These are phyloP conservation scores for Candida sakaeoensis DNA, from an alignment of 805 yeast species.

Conservation along the genomic window DNA sequence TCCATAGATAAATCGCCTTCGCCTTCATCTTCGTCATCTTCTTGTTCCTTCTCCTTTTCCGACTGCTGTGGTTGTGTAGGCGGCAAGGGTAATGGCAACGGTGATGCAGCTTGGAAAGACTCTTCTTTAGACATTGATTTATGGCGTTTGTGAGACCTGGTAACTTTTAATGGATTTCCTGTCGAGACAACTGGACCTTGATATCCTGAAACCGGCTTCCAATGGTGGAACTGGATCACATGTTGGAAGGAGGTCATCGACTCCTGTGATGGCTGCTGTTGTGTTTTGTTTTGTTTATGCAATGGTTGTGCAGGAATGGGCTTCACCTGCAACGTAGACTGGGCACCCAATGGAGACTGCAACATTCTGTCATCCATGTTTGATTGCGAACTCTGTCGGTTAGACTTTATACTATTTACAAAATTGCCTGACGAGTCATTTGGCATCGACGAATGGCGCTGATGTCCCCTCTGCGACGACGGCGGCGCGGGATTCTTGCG, in stretches of 20 bases:
- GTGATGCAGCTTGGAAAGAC: not conserved
- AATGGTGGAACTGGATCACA: slow-evolving; percentile 54
- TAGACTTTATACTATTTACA: slow-evolving; percentile 8
- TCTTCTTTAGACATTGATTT: slow-evolving; percentile 18
- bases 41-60: slow-evolving; percentile 6
- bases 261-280: slow-evolving; percentile 36
- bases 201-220: slow-evolving; percentile 41
- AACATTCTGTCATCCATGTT: slow-evolving; percentile 12
- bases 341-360: slow-evolving; percentile 23
- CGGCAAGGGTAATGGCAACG: slow-evolving; percentile 1
- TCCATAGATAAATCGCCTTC: slow-evolving; percentile 16
- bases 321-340: slow-evolving; percentile 38
- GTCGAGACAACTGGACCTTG: slow-evolving; percentile 11
- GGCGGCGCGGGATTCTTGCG: slow-evolving; percentile 14
- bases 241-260: slow-evolving; percentile 48
- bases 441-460: slow-evolving; percentile 43
- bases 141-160: slow-evolving; percentile 33
- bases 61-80: slow-evolving; percentile 5
- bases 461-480: too few relatives aligned
- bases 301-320: slow-evolving; percentile 42
- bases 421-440: slow-evolving; percentile 17
- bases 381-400: slow-evolving; percentile 9
- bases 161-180: slow-evolving; percentile 10
- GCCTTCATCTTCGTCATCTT: slow-evolving; percentile 9
- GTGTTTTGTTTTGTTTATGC: slow-evolving; percentile 27